Conservation (phyloP, 768 basidiomycete species). For the Boletus subparvulus region DNA sequence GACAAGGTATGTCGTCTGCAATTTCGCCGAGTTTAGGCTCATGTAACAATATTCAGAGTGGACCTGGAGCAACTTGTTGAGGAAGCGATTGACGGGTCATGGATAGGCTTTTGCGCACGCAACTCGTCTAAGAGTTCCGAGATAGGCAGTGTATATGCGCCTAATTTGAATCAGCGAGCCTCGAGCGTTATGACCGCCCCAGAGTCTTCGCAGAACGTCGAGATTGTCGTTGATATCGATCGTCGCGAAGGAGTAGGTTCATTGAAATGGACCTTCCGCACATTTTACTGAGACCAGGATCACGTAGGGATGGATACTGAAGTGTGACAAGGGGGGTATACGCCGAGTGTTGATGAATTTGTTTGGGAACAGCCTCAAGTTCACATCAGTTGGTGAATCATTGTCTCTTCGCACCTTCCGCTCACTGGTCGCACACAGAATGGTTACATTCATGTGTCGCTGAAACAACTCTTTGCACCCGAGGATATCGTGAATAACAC, state of each 20-base stretch:
- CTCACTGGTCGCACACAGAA: slow-evolving; percentile 43
- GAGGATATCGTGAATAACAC: slow-evolving; percentile 54
- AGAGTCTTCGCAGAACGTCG: slow-evolving; percentile 52
- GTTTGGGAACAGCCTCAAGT: slow-evolving; percentile 92
- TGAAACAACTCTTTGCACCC: slow-evolving; percentile 67
- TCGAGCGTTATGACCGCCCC: slow-evolving; percentile 40
- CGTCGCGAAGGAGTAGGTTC: slow-evolving; percentile 59
- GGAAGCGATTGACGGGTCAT: slow-evolving; percentile 90
- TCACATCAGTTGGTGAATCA: slow-evolving; percentile 63
- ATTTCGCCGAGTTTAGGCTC: background rate
- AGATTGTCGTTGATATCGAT: slow-evolving; percentile 87
- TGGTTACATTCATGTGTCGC: slow-evolving; percentile 83
- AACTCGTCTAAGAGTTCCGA: slow-evolving; percentile 69
- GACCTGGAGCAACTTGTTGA: slow-evolving; percentile 82
- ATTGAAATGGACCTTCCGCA: background rate
- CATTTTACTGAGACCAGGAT: slow-evolving; percentile 7
- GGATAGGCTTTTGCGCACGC: slow-evolving; percentile 88
- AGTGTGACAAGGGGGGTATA: slow-evolving; percentile 91
- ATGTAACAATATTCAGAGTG: slow-evolving; percentile 40
- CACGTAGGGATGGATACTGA: slow-evolving; percentile 76
- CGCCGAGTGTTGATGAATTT: slow-evolving; percentile 92
- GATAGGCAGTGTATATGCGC: slow-evolving; percentile 91
- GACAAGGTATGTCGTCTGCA: slow-evolving; percentile 48
- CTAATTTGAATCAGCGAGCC: slow-evolving; percentile 49
- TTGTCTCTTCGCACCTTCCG: background rate